Evolutionary conservation across 2,329 filamentous ascomycete species (phyloP).

Genomic region (Cladorrhinum sp.): DNA sequence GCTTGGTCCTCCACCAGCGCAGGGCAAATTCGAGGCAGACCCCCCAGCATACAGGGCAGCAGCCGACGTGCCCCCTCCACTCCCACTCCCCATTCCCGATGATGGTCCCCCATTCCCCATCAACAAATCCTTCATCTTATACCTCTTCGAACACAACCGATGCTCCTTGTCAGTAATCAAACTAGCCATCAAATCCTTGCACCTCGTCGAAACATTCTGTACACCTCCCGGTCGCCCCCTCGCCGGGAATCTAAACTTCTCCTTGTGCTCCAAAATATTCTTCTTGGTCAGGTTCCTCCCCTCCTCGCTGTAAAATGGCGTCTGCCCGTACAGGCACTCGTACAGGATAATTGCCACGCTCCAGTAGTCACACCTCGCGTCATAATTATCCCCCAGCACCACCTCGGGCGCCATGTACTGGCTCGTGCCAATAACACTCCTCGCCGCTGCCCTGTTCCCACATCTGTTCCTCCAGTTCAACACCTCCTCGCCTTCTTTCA

Average conservation of each 20-base stretch:
- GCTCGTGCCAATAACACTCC: constrained; percentile 88
- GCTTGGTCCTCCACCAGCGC: neutral
- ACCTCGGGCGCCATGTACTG: constrained; percentile 99
- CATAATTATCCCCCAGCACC: constrained; percentile 75
- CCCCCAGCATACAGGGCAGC: neutral
- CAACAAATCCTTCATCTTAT: constrained; percentile 60
- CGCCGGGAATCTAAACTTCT: constrained; percentile 68
- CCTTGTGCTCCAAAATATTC: constrained; percentile 74
- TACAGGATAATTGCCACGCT: constrained; percentile 92
- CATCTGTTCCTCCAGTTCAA: constrained; percentile 68
- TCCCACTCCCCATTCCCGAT: neutral
- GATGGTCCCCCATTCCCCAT: neutral
- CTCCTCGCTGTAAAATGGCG: constrained; percentile 81
- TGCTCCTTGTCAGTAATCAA: constrained; percentile 71
- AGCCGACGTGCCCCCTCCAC: neutral
- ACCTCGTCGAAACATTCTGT: constrained; percentile 59
- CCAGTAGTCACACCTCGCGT: constrained; percentile 96
- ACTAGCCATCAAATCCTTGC: constrained; percentile 71
- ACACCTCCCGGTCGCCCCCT: neutral
- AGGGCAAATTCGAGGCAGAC: neutral
- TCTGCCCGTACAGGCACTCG: constrained; percentile 89
- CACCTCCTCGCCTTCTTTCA: constrained; percentile 45
- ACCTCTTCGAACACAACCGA: constrained; percentile 73
- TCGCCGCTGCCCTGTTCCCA: constrained; percentile 69
- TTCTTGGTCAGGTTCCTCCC: constrained; percentile 76